phyloP scores from a whole-genome alignment of 1,139 yeast species.

The Protomyces inouyei region DNA sequence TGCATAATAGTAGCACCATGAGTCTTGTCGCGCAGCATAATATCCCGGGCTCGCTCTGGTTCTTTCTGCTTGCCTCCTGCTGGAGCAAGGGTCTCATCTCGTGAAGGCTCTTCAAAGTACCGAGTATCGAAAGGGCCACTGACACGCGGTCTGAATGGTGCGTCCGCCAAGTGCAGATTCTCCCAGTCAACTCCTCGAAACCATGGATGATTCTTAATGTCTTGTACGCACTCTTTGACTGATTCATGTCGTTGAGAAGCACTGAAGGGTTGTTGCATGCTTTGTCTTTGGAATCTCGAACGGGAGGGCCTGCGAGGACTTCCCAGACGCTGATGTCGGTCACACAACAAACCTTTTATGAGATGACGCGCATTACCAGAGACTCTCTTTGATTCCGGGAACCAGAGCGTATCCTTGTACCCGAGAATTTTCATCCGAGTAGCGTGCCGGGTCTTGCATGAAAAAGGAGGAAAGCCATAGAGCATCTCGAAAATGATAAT shows the following conservation, averaged over 20 bases:
- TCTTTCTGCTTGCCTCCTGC: not conserved
- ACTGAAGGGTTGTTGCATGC: not conserved
- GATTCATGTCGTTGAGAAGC: not conserved
- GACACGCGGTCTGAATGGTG: conserved; percentile 75
- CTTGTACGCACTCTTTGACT: conserved; percentile 45
- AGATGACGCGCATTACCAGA: conserved; percentile 68
- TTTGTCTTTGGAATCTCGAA: not conserved
- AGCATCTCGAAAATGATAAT: conserved; percentile 86
- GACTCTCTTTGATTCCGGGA: conserved; percentile 40
- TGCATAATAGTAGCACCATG: conserved; percentile 20
- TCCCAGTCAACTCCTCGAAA: conserved; percentile 64
- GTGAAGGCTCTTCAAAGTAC: conserved; percentile 56
- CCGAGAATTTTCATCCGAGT: conserved; percentile 27
- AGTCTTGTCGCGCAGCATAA: conserved; percentile 20
- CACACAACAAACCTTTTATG: conserved; percentile 55
- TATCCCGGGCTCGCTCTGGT: conserved; percentile 23
- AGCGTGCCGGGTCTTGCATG: conserved; percentile 54
- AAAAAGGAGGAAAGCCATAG: conserved; percentile 92
- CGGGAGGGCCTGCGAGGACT: conserved; percentile 34
- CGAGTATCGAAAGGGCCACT: conserved; percentile 83
- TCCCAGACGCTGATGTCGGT: conserved; percentile 67
- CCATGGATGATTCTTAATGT: conserved; percentile 63
- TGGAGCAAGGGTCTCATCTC: conserved; percentile 22
- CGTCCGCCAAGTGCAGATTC: conserved; percentile 63
- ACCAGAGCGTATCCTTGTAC: conserved; percentile 14